These are phyloP conservation scores for Akanthomyces muscarius DNA, from an alignment of 2,329 filamentous ascomycete genomes.

Conservation along the genomic window DNA sequence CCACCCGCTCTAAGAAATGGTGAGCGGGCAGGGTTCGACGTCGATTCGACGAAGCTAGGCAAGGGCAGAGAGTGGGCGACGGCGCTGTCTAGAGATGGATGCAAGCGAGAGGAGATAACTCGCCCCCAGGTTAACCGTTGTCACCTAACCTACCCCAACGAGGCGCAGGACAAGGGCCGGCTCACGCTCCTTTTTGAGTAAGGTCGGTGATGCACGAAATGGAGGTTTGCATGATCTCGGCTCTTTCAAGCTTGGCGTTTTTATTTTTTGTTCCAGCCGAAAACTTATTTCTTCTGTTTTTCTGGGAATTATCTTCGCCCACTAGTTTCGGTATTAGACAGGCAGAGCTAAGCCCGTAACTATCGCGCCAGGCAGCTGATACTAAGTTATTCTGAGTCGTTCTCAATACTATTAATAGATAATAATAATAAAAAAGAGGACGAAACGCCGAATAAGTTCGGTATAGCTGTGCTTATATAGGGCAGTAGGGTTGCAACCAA, in stretches of 20 bases:
- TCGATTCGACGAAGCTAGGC: background rate
- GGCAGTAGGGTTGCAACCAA: too few relatives aligned
- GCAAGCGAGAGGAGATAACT: too few relatives aligned
- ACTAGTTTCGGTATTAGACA: too few relatives aligned
- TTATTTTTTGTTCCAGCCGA: background rate
- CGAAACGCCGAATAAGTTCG: too few relatives aligned
- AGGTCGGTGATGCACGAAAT: background rate
- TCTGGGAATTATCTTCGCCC: background rate
- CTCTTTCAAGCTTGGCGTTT: background rate
- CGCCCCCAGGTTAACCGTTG: background rate
- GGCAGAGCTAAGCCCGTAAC: too few relatives aligned
- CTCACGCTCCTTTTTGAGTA: conserved; percentile 6
- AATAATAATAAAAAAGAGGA: too few relatives aligned
- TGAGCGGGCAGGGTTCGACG: background rate
- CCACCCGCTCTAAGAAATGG: too few relatives aligned
- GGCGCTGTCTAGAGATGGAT: too few relatives aligned
- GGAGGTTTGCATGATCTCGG: background rate
- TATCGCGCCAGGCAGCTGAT: too few relatives aligned
- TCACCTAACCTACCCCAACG: background rate
- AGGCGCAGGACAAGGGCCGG: background rate
- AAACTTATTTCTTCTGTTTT: background rate
- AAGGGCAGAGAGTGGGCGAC: too few relatives aligned
- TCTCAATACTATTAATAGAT: too few relatives aligned
- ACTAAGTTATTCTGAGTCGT: too few relatives aligned
- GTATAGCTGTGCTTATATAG: background rate